phyloP scores from a whole-genome alignment of 352 stramenopile genomes.

The Pythium oligandrum region DNA sequence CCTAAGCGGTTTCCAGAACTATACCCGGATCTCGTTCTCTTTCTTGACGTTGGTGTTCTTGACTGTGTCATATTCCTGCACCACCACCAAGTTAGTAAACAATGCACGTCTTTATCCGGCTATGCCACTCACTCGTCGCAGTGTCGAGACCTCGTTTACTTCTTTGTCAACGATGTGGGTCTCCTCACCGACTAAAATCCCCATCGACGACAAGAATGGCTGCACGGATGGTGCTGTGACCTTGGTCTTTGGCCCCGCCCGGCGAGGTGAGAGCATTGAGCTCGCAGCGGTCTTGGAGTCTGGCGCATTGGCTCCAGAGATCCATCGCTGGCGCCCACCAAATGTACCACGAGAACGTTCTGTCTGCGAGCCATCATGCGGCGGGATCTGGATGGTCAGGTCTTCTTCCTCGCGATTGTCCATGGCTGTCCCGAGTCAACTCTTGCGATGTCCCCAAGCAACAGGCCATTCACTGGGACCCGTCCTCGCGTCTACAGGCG shows the following conservation, averaged over 20 bases:
- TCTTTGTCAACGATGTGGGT: conserved; percentile 78
- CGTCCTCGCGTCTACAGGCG: too few species aligned
- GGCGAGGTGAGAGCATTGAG: conserved; percentile 37
- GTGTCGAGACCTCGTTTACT: conserved; percentile 62
- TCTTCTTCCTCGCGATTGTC: conserved; percentile 57
- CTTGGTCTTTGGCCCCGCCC: conserved; percentile 28
- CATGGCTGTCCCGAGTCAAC: conserved; percentile 15
- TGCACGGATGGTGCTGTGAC: conserved; percentile 63
- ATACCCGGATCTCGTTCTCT: conserved; percentile 56
- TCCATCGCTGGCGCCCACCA: conserved; percentile 69
- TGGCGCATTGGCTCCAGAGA: conserved; percentile 28
- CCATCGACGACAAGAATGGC: conserved; percentile 68
- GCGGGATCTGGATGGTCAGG: conserved; percentile 65
- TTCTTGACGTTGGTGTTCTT: conserved; percentile 67
- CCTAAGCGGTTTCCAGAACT: too few species aligned
- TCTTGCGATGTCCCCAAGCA: background rate
- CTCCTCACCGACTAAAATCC: conserved; percentile 67
- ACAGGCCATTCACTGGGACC: too few species aligned
- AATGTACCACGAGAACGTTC: conserved; percentile 66
- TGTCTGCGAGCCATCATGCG: conserved; percentile 63
- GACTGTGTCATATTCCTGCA: conserved; percentile 58
- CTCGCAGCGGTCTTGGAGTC: conserved; percentile 35
- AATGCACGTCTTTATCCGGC: background rate
- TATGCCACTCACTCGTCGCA: conserved; percentile 39
- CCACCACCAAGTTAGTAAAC: background rate